A percentile compares a stretch with the other conserved stretches of the same genome.
Conservation (phyloP, 768 basidiomycete species). For the button mushroom (Agaricus bisporus) region DNA sequence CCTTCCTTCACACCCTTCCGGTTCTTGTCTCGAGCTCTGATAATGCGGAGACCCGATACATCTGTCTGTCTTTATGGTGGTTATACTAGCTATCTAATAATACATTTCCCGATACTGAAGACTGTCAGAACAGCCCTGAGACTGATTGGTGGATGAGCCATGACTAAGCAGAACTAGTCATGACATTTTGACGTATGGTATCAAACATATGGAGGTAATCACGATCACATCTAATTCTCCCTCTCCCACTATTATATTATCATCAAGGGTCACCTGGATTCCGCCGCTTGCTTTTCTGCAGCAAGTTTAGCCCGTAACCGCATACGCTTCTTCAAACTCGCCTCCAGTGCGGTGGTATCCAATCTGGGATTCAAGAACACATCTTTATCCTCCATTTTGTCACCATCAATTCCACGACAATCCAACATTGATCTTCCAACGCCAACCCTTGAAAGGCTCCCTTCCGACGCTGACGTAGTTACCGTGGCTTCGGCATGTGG, state of each 20-base stretch:
- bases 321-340: slow-evolving; percentile 40
- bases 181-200: too few species aligned
- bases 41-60: slow-evolving; percentile 10
- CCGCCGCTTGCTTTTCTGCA: slow-evolving; percentile 28
- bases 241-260: neutral
- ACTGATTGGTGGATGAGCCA: neutral
- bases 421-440: slow-evolving; percentile 7
- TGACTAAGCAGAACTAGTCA: too few species aligned
- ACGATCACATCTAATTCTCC: slow-evolving; percentile 1
- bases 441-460: slow-evolving; percentile 13
- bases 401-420: slow-evolving; percentile 7
- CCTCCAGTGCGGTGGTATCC: slow-evolving; percentile 30
- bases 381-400: slow-evolving; percentile 13
- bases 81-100: slow-evolving; percentile 7
- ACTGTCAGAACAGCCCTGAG: neutral
- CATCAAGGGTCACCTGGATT: neutral
- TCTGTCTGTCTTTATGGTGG: slow-evolving; percentile 5
- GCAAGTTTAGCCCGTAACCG: slow-evolving; percentile 42
- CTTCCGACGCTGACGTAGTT: slow-evolving; percentile 13
- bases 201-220: too few species aligned
- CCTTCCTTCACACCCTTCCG: slow-evolving; percentile 5
- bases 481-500: neutral
- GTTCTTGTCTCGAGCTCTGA: slow-evolving; percentile 7
- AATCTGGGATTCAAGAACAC: slow-evolving; percentile 12
- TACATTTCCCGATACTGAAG: neutral